Base-by-base conservation (phyloP, 345 rosid genomes). In the Angophora floribunda region DNA sequence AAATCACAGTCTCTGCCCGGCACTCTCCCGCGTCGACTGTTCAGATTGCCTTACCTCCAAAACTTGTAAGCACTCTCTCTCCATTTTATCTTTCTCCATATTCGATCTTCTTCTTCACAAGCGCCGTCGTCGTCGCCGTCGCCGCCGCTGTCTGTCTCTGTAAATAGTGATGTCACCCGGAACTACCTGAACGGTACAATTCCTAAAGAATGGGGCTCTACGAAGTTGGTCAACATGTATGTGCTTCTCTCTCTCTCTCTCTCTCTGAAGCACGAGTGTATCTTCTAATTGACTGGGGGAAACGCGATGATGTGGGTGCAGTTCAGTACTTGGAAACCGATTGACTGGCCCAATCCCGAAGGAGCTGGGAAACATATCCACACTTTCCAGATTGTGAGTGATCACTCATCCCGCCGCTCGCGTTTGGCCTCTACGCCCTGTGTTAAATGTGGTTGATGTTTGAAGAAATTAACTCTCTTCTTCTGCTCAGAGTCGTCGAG, bases 291-390 rank as follows among this genome's bases (percentile, higher is more conserved):
- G 75, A n/a, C n/a, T 13, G 61, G 75, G 32, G 9, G 28, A 3
- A 63, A 13, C 36, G 36, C 17, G 75, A 55, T 22, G 61, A 32
- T 44, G 14, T 14, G 84, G 15, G 14, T 85, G 85, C 65, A 89
- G 90, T 59, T 57, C 87, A 16, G 24, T 89, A 3, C 19, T 89
- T 19, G 90, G 88, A 61, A 89, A 89, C 41, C 86, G 87, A 49
- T 6, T 89, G 67, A 53, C 50, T 1, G 90, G 90, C 61, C 6
- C 65, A 17, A 41, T 89, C 86, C 90, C 90, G 7, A 87, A 61
- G 26, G 90, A 89, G 88, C 32, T 86, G 45, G 90, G 87, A 36
- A 89, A 87, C 36, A 86, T 89, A 61, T 80, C 87, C 85, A 89
- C 90, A 17, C 88, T 89, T 17, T 26, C 13, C 32, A 84, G 16